Evolutionary conservation across 169 alveolate genomes (phyloP).

Genomic region (Plasmodium cynomolgi): DNA sequence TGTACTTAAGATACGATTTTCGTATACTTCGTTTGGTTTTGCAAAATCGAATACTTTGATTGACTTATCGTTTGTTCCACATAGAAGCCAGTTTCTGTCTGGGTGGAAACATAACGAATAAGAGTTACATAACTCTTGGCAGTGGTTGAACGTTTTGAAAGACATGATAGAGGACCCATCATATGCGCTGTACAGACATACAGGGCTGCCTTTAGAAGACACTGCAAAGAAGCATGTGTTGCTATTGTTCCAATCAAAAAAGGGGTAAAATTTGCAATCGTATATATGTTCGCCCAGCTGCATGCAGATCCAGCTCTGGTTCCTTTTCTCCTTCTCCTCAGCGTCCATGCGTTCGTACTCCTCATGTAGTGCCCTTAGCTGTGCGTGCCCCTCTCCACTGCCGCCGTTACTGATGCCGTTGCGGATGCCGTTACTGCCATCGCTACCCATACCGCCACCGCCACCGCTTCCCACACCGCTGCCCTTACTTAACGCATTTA

Average conservation of each 20-base stretch:
- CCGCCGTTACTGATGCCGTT: too few species aligned
- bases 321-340: conserved; percentile 4
- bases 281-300: conserved; percentile 24
- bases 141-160: conserved; percentile 24
- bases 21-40: conserved; percentile 36
- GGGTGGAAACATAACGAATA: conserved; percentile 72
- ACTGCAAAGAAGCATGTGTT: conserved; percentile 61
- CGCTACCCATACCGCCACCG: too few species aligned
- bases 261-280: conserved; percentile 71
- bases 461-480: neutral
- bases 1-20: conserved; percentile 62
- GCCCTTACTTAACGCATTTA: neutral
- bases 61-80: conserved; percentile 44
- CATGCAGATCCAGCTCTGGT: conserved; percentile 26
- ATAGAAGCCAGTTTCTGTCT: conserved; percentile 52
- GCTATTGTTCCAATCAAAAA: conserved; percentile 42
- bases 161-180: conserved; percentile 50
- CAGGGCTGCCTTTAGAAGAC: conserved; percentile 26
- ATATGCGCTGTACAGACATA: conserved; percentile 47
- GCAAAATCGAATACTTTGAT: conserved; percentile 52
- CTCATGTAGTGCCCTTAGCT: neutral
- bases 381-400: neutral
- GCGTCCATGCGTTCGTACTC: neutral
- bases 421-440: too few species aligned
- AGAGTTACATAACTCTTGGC: conserved; percentile 28